Evolutionary conservation across 495 filamentous ascomycete genomes (phyloP), one percentile per base, ranked within the genome.

Genomic region (Neurospora sp.): DNA sequence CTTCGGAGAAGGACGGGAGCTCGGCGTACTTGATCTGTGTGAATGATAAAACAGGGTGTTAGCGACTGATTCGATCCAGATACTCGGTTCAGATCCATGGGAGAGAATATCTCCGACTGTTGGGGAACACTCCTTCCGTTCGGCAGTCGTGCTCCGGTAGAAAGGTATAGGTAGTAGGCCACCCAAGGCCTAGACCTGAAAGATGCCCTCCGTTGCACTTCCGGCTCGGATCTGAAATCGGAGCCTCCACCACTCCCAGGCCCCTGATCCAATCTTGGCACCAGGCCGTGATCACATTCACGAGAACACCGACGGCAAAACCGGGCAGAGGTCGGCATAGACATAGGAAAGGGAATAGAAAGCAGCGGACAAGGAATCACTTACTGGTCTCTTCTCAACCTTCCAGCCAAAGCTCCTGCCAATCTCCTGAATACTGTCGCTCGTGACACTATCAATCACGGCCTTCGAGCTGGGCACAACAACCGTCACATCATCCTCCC

Each of bases 391-490:
- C 75, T 83, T 85, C 80, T 93, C 92, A 5, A 92, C 89, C 62
- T 84, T 85, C 87, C 89, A 94, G 0, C 92, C 91, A 42, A 91
- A 85, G 72, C 84, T 87, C 66, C 82, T 84, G 0, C 83, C 92
- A 75, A 97, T 92, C 74, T 92, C 86, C 75, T 86, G 86, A 24
- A 92, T 85, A 71, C 89, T 92, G 66, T 91, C 87, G 17, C 89
- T 89, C 0, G 94, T 97, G 40, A 97, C 91, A 73, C 91, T 93
- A 75, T 92, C 85, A 79, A 97, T 97, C 28, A 94, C 92, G 74
- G 89, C 92, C 76, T 87, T 90, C 76, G 90, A 93, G 79, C 94
- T 90, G 6, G 94, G 93, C 70, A 93, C 90, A 5, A 95, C 90
- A 0, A 97, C 80, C 19, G 89, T 94, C 19, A 91, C 84, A 3